A percentile compares a stretch with the other conserved stretches of the same genome.
Evolutionary conservation across 2,329 filamentous ascomycete genomes (phyloP).

Genomic region (Gaeumannomyces tritici): DNA sequence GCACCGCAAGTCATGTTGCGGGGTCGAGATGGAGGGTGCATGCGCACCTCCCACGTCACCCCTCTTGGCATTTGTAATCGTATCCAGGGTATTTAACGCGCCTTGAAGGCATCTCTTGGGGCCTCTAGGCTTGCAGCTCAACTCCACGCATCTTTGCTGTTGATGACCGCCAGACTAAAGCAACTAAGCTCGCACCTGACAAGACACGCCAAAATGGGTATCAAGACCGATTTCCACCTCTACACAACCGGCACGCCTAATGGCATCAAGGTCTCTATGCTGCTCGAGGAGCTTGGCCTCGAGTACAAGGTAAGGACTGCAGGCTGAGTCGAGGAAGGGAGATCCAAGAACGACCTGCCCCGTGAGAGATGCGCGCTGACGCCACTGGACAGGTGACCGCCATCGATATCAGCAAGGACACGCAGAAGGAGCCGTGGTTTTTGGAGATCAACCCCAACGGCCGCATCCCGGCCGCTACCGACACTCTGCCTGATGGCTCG

Average conservation of each 20-base stretch:
- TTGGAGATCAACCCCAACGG: slow-evolving; percentile 89
- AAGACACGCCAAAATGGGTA: not conserved
- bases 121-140: not conserved
- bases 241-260: slow-evolving; percentile 82
- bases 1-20: not conserved
- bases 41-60: not conserved
- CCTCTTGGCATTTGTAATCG: not conserved
- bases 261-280: slow-evolving; percentile 81
- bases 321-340: not conserved
- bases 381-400: slow-evolving; percentile 34
- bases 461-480: slow-evolving; percentile 79
- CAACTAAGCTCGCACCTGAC: not conserved
- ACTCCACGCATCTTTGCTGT: not conserved
- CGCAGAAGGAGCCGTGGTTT: slow-evolving; percentile 78
- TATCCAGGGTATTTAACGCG: not conserved
- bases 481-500: slow-evolving; percentile 65
- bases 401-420: slow-evolving; percentile 64
- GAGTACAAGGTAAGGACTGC: slow-evolving; percentile 57
- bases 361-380: not conserved
- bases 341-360: not conserved
- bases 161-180: not conserved
- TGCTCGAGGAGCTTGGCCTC: slow-evolving; percentile 74
- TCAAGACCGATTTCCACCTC: slow-evolving; percentile 59
- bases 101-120: not conserved
- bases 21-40: not conserved